Conservation (phyloP, 306 rosid species). For the Pueraria montana region DNA sequence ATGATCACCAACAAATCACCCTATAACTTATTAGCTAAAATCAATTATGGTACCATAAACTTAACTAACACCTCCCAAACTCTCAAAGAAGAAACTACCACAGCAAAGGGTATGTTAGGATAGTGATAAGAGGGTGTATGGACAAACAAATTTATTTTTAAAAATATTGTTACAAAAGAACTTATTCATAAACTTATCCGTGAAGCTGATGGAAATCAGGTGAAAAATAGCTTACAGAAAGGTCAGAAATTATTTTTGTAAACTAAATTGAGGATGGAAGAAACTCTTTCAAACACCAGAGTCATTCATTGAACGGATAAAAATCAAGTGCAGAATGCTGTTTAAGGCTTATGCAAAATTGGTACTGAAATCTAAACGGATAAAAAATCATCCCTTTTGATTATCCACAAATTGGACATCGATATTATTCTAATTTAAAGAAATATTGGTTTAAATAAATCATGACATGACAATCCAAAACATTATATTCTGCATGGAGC, state of each 20-base stretch:
- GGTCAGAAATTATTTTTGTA: not conserved
- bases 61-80: not conserved
- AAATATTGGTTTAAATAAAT: conserved; percentile 9
- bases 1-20: not conserved
- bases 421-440: conserved; percentile 35
- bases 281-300: not conserved
- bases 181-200: not conserved
- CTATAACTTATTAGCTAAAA: not conserved
- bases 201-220: not conserved
- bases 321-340: not conserved
- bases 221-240: not conserved
- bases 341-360: not conserved
- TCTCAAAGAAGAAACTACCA: not conserved
- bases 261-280: not conserved
- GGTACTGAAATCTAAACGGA: not conserved
- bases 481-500: conserved; percentile 22
- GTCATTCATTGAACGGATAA: not conserved
- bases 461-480: conserved; percentile 30
- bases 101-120: not conserved
- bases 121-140: too few species aligned
- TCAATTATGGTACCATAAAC: not conserved
- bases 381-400: not conserved
- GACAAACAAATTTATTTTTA: too few species aligned
- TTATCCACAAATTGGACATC: conserved; percentile 25
- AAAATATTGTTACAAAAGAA: not conserved